Percentiles rank a stretch among this genome's conserved stretches.
Evolutionary conservation across 2,329 filamentous ascomycete species (phyloP).

Genomic region (Penicillium sp.): DNA sequence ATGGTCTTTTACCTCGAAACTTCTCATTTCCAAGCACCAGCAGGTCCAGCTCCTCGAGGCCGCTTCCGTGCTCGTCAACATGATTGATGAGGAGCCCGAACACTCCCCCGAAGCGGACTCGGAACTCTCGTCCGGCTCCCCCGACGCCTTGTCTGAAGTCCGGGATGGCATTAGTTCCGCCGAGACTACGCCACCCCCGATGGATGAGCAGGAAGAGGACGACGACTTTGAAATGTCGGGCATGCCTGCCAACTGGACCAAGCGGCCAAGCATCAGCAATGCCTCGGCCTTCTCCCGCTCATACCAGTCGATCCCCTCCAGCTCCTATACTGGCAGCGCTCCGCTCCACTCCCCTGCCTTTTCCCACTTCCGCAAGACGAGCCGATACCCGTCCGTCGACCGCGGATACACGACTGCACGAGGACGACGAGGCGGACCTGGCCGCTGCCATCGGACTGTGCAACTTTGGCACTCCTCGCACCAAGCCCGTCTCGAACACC

Average conservation of each 20-base stretch:
- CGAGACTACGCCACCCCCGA: slow-evolving; percentile 87
- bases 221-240: slow-evolving; percentile 43
- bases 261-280: slow-evolving; percentile 52
- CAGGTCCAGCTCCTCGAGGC: slow-evolving; percentile 97
- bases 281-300: slow-evolving; percentile 62
- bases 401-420: slow-evolving; percentile 67
- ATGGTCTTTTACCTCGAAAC: slow-evolving; percentile 94
- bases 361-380: slow-evolving; percentile 64
- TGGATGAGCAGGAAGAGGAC: slow-evolving; percentile 53
- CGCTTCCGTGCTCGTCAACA: slow-evolving; percentile 88
- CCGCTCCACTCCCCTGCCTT: slow-evolving; percentile 46
- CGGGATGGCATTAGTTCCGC: slow-evolving; percentile 73
- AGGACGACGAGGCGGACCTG: slow-evolving; percentile 79
- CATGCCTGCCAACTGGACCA: slow-evolving; percentile 48
- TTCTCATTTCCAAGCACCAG: slow-evolving; percentile 98
- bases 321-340: slow-evolving; percentile 52
- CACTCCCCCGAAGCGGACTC: slow-evolving; percentile 66
- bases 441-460: slow-evolving; percentile 86
- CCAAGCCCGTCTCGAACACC: slow-evolving; percentile 57
- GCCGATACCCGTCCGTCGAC: slow-evolving; percentile 71
- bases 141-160: slow-evolving; percentile 72
- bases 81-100: slow-evolving; percentile 61
- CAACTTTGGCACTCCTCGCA: slow-evolving; percentile 76
- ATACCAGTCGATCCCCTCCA: slow-evolving; percentile 65
- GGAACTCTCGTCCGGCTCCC: slow-evolving; percentile 76